Evolutionary conservation across 208 protist genomes (phyloP).

Genomic region (Trypanosoma theileri): DNA sequence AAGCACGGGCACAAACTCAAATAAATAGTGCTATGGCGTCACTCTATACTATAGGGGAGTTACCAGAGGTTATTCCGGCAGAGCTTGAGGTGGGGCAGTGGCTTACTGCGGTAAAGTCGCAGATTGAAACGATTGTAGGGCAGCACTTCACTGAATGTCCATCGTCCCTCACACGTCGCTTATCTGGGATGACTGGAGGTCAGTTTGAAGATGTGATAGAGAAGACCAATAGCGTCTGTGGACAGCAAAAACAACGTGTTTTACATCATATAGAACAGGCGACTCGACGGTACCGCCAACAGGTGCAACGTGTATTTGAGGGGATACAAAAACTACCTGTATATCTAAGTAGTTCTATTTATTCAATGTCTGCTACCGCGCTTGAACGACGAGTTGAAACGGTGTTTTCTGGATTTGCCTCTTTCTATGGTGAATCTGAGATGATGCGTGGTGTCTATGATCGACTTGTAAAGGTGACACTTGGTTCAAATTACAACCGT

Average conservation of each 20-base stretch:
- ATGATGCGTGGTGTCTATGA: slow-evolving; percentile 46
- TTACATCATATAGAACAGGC: slow-evolving; percentile 49
- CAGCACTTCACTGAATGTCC: slow-evolving; percentile 48
- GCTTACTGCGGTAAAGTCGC: slow-evolving; percentile 33
- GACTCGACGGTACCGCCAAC: slow-evolving; percentile 44
- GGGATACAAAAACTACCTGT: slow-evolving; percentile 47
- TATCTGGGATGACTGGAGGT: slow-evolving; percentile 50
- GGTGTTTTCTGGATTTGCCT: slow-evolving; percentile 53
- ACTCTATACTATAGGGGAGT: slow-evolving; percentile 17
- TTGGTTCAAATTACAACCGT: slow-evolving; percentile 48
- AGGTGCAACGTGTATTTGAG: slow-evolving; percentile 66
- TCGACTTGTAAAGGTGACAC: slow-evolving; percentile 55
- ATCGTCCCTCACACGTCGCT: slow-evolving; percentile 41
- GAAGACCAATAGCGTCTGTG: slow-evolving; percentile 37
- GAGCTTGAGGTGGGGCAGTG: slow-evolving; percentile 46
- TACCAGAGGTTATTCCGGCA: slow-evolving; percentile 41
- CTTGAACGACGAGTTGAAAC: slow-evolving; percentile 50
- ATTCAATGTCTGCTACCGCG: slow-evolving; percentile 38
- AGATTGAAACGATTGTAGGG: slow-evolving; percentile 32
- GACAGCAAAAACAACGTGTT: slow-evolving; percentile 44
- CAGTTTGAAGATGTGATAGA: slow-evolving; percentile 38
- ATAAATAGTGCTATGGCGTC: slow-evolving; percentile 3
- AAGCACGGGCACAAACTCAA: slow-evolving; percentile 6
- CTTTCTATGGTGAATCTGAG: slow-evolving; percentile 52
- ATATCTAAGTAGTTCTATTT: slow-evolving; percentile 45